Percentiles rank a stretch among this genome's conserved stretches.
These are phyloP conservation scores for Heritiera fomes DNA, from an alignment of 345 rosid genomes.

Conservation along the genomic window DNA sequence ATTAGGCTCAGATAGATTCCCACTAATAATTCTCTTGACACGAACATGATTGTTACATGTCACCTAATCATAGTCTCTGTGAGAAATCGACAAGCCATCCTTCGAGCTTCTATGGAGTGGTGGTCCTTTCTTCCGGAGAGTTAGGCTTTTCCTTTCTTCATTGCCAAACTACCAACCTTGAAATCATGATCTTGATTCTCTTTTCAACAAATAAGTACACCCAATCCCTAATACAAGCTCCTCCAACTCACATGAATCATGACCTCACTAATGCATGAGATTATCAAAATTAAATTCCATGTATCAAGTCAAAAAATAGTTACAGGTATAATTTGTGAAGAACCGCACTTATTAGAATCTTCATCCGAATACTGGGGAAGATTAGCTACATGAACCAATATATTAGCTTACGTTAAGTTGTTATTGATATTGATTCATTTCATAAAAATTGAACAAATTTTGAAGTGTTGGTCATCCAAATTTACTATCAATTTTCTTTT, in stretches of 20 bases:
- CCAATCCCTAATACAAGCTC: background rate
- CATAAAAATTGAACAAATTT: no score
- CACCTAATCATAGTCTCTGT: conserved; percentile 13
- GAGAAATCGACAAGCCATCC: background rate
- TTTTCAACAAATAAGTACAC: conserved; percentile 4
- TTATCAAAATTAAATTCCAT: background rate
- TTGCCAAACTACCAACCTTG: conserved; percentile 21
- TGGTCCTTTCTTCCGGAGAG: conserved; percentile 27
- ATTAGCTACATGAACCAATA: no score
- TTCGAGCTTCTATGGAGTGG: background rate
- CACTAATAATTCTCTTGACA: background rate
- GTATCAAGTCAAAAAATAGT: no score
- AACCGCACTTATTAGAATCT: no score
- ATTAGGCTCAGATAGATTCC: background rate
- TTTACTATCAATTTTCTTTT: no score
- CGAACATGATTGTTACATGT: conserved; percentile 18
- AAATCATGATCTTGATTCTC: background rate
- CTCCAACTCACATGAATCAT: conserved; percentile 19
- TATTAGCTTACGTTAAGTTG: no score
- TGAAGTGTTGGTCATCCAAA: no score
- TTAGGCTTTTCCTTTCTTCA: conserved; percentile 29
- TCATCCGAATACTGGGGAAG: no score
- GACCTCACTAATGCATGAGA: background rate
- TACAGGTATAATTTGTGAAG: no score
- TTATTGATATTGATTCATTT: no score